These are phyloP conservation scores for Candida hispaniensis DNA, from an alignment of 805 yeast genomes.

Conservation along the genomic window DNA sequence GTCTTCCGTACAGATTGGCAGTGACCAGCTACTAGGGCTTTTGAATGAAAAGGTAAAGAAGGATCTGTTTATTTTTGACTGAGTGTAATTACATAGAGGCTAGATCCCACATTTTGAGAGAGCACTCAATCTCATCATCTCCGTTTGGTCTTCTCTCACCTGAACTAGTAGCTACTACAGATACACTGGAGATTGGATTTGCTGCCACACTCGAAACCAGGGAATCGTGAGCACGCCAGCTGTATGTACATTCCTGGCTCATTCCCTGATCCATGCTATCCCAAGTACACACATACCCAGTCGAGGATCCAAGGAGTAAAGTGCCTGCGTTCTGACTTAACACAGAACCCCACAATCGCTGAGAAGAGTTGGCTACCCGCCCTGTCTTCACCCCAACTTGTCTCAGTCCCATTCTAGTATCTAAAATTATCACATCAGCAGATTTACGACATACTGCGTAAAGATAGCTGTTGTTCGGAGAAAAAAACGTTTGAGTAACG, in stretches of 20 bases:
- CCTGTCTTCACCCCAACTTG: slow-evolving; percentile 17
- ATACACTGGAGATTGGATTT: slow-evolving; percentile 18
- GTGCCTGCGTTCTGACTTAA: slow-evolving; percentile 16
- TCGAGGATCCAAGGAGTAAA: slow-evolving; percentile 16
- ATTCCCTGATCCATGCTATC: slow-evolving; percentile 14
- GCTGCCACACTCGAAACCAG: slow-evolving; percentile 16
- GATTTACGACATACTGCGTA: slow-evolving; percentile 18
- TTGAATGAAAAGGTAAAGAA: slow-evolving; percentile 22
- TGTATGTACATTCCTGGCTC: slow-evolving; percentile 1
- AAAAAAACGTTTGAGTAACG: slow-evolving; percentile 21
- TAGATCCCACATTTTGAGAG: slow-evolving; percentile 18
- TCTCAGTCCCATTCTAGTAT: slow-evolving; percentile 20
- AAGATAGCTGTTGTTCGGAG: slow-evolving; percentile 19
- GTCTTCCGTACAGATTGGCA: slow-evolving; percentile 17
- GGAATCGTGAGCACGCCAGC: slow-evolving; percentile 18
- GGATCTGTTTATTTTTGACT: slow-evolving; percentile 1
- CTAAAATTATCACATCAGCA: slow-evolving; percentile 20
- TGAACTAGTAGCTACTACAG: slow-evolving; percentile 18
- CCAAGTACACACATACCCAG: slow-evolving; percentile 16
- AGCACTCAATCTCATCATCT: slow-evolving; percentile 15
- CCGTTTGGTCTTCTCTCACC: slow-evolving; percentile 14
- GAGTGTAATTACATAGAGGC: neutral
- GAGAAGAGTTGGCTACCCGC: slow-evolving; percentile 20
- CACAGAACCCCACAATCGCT: slow-evolving; percentile 18
- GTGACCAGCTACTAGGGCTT: slow-evolving; percentile 25